Base-by-base conservation (phyloP, 495 filamentous ascomycete species). In the Podospora australis region DNA sequence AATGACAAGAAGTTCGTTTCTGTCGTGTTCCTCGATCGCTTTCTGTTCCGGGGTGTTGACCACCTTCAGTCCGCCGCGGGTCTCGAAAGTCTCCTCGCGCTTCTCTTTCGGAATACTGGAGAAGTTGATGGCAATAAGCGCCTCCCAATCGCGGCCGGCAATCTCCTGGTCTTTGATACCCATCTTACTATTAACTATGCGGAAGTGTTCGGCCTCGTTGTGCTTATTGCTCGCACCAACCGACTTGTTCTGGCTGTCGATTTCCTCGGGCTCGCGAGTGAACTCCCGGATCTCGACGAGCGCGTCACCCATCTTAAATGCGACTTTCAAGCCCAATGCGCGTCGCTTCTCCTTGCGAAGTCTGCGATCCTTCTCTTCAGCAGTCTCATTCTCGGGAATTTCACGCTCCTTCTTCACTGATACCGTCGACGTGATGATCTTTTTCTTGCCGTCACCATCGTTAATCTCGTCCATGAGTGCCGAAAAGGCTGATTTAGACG, bases 181-280 rank as follows among this genome's bases (percentile, higher is more conserved):
- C 26, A 51, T 46, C 10, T 52, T 53, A 2, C 78, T 70, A 29
- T 86, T 60, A 20, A 63, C 58, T 39, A 68, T 77, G 63, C 89
- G 92, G 55, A 92, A 78, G 61, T 87, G 84, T 51, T 83, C 83
- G 24, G 88, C 87, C 68, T 96, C 90, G 42, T 56, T 52, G 52
- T 55, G 54, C 45, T 53, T 63, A 35, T 53, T 50, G 9, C 44
- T 24, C 5, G 24, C 44, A 40, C 81, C 77, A 26, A 81, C 65
- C 66, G 81, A 77, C 44, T 75, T 82, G 50, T 77, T 74, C 21
- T 80, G 11, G 9, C 28, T 75, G 7, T 81, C 70, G 46, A 92
- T 86, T 60, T 94, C 88, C 19, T 89, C 86, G 2, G 83, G 85
- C 47, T 91, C 82, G 48, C 89, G 86, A 21, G 79, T 81, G 58